A percentile compares a stretch with the other conserved stretches of the same genome.
phyloP scores from a whole-genome alignment of 345 rosid genomes.

The Bruguiera gymnorhiza region DNA sequence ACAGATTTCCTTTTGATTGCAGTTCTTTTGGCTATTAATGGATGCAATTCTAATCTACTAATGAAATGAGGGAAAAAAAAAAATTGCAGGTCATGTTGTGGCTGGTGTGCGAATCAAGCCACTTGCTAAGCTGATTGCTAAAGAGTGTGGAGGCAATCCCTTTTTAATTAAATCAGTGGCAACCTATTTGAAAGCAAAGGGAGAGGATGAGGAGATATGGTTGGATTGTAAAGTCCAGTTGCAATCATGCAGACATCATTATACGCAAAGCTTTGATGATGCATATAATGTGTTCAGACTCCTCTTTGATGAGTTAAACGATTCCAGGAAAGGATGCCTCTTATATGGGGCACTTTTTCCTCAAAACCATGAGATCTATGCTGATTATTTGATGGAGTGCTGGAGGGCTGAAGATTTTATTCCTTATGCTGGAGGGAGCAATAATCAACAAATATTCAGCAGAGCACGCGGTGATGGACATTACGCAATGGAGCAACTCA shows the following conservation, averaged over 20 bases:
- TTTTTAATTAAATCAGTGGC: slow-evolving; percentile 2
- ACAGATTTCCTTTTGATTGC: too few species aligned
- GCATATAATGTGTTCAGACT: slow-evolving; percentile 15
- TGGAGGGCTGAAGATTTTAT: slow-evolving; percentile 28
- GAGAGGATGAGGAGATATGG: background rate
- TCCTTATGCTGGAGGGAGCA: background rate
- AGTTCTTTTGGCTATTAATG: too few species aligned
- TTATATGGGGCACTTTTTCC: slow-evolving; percentile 26
- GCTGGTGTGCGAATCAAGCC: background rate
- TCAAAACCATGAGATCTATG: slow-evolving; percentile 13
- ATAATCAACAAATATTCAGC: too few species aligned
- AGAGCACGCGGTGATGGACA: background rate
- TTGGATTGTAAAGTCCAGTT: background rate
- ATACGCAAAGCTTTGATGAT: slow-evolving; percentile 2
- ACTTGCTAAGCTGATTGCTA: background rate
- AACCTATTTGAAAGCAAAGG: background rate
- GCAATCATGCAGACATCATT: background rate
- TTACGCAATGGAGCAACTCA: slow-evolving; percentile 5
- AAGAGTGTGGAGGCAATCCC: slow-evolving; percentile 15
- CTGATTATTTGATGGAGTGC: slow-evolving; percentile 26
- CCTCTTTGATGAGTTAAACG: slow-evolving; percentile 4
- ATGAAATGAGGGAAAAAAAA: too few species aligned
- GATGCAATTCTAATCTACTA: too few species aligned
- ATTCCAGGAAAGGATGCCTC: slow-evolving; percentile 7
- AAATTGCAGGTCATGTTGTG: background rate